Evolutionary conservation across 2,329 filamentous ascomycete genomes (phyloP).

Genomic region (Stachybotrys chlorohalonatus): DNA sequence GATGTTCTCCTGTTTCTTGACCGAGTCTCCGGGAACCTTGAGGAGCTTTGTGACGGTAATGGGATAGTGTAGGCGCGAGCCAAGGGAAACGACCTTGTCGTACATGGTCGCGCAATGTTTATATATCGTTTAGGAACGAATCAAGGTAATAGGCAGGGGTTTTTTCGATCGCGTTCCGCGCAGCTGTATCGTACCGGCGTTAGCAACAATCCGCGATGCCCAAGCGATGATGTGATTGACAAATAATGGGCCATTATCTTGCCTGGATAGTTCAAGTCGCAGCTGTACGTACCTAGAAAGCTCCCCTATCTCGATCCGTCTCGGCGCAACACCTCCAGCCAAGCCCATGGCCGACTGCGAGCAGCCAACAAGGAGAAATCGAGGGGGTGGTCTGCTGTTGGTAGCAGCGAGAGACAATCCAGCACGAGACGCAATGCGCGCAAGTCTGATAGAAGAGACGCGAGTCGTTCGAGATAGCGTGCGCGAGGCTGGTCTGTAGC

Average conservation of each 20-base stretch:
- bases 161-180: background rate
- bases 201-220: background rate
- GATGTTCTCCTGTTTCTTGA: conserved; percentile 68
- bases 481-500: too few relatives aligned
- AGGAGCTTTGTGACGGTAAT: conserved; percentile 84
- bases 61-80: conserved; percentile 72
- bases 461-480: too few relatives aligned
- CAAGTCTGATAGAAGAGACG: too few relatives aligned
- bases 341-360: conserved; percentile 23
- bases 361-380: background rate
- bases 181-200: background rate
- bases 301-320: conserved; percentile 20
- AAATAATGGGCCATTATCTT: background rate
- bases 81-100: conserved; percentile 38
- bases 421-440: too few relatives aligned
- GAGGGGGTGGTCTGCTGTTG: background rate
- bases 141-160: conserved; percentile 1
- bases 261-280: background rate
- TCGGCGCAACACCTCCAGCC: conserved; percentile 14
- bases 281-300: conserved; percentile 15
- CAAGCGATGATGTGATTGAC: background rate
- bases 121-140: background rate
- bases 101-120: conserved; percentile 17
- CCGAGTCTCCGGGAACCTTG: conserved; percentile 62
- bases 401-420: too few relatives aligned